Conservation (phyloP, 1,139 yeast species). For the Nakaseomyces nivariensis region DNA sequence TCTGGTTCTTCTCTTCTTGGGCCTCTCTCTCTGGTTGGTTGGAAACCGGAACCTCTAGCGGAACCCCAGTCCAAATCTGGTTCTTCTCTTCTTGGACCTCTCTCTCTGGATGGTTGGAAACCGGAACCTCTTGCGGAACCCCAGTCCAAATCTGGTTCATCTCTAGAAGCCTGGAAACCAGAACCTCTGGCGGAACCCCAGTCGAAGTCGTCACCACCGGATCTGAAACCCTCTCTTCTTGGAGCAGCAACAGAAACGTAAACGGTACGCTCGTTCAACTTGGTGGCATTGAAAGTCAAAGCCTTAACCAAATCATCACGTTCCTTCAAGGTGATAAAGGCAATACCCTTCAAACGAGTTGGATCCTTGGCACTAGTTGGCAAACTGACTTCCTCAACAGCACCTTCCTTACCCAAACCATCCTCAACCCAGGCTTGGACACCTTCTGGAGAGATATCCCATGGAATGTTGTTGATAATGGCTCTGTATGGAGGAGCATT, state of each 20-base stretch:
- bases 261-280: conserved; percentile 65
- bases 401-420: conserved; percentile 47
- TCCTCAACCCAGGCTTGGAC: conserved; percentile 60
- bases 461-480: conserved; percentile 75
- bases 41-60: conserved; percentile 34
- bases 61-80: conserved; percentile 20
- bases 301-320: conserved; percentile 63
- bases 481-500: conserved; percentile 89
- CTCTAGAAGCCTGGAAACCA: conserved; percentile 8
- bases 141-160: conserved; percentile 18
- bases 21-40: conserved; percentile 18
- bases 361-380: conserved; percentile 58
- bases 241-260: conserved; percentile 90
- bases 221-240: conserved; percentile 43
- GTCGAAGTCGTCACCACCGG: conserved; percentile 30
- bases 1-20: conserved; percentile 20
- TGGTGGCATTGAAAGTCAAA: conserved; percentile 51
- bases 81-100: conserved; percentile 9
- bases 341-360: conserved; percentile 71
- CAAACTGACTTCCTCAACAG: conserved; percentile 45
- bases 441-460: conserved; percentile 63
- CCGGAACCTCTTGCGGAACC: conserved; percentile 34
- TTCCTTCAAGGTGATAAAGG: conserved; percentile 69
- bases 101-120: conserved; percentile 19
- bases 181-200: conserved; percentile 35